Evolutionary conservation across 768 basidiomycete genomes (phyloP).

Genomic region (Tylopilus sp.): DNA sequence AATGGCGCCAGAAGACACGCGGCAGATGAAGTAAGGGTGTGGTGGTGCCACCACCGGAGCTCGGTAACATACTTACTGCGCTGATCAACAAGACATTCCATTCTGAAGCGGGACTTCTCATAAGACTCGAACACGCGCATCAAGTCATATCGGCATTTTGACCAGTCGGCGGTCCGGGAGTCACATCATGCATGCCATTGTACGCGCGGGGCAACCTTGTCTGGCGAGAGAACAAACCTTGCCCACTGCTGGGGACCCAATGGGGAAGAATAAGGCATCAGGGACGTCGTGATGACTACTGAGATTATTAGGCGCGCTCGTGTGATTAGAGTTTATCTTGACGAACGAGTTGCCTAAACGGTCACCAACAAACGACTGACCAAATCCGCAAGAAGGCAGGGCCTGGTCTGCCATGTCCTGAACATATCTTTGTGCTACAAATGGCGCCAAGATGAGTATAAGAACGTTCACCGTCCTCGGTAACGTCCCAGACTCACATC

Average conservation of each 20-base stretch:
- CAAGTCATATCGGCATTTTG: conserved; percentile 8
- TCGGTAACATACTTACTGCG: conserved; percentile 4
- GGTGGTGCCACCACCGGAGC: conserved; percentile 5
- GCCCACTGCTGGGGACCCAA: background rate
- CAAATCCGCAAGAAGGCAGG: conserved; percentile 31
- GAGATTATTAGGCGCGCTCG: conserved; percentile 8
- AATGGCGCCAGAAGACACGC: conserved; percentile 1
- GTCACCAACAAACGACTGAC: conserved; percentile 34
- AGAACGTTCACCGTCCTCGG: conserved; percentile 20
- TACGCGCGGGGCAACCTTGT: conserved; percentile 16
- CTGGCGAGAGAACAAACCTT: conserved; percentile 5
- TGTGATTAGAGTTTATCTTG: conserved; percentile 20
- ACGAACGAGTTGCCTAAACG: conserved; percentile 25
- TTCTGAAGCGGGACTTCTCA: conserved; percentile 16
- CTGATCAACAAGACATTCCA: conserved; percentile 24
- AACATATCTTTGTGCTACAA: conserved; percentile 36
- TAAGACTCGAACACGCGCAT: conserved; percentile 24
- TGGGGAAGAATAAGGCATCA: conserved; percentile 20
- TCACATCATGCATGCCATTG: conserved; percentile 14
- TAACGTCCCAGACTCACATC: conserved; percentile 16
- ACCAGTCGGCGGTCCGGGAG: conserved; percentile 16
- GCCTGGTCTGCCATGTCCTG: conserved; percentile 12
- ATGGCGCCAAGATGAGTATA: conserved; percentile 26
- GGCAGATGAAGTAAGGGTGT: background rate
- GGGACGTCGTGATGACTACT: conserved; percentile 31